phyloP scores from a whole-genome alignment of 2,329 filamentous ascomycete genomes.

The Paraphaeosphaeria sporulosa region DNA sequence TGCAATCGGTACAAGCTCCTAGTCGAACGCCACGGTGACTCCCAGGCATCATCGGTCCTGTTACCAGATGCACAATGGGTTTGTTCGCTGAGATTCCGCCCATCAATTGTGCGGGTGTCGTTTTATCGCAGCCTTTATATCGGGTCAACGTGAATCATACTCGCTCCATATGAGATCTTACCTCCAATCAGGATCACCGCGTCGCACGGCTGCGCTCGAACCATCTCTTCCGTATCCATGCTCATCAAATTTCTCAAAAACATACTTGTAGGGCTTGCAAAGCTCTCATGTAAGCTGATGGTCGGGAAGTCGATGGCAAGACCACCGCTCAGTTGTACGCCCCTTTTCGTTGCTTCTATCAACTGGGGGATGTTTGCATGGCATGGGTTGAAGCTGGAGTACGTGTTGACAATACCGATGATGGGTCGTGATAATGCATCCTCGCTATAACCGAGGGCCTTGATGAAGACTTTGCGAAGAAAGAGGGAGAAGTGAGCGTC shows the following conservation, averaged over 20 bases:
- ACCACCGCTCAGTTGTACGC: slow-evolving; percentile 71
- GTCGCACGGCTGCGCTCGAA: slow-evolving; percentile 74
- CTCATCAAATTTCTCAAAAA: slow-evolving; percentile 77
- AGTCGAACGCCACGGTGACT: slow-evolving; percentile 69
- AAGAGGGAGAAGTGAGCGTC: slow-evolving; percentile 79
- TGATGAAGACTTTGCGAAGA: slow-evolving; percentile 79
- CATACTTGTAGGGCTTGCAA: slow-evolving; percentile 77
- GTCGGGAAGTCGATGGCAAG: slow-evolving; percentile 77
- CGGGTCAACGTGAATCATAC: not conserved
- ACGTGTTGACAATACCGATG: slow-evolving; percentile 77
- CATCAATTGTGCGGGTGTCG: slow-evolving; percentile 77
- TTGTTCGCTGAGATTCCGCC: slow-evolving; percentile 78
- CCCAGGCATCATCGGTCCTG: slow-evolving; percentile 78
- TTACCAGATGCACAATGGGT: slow-evolving; percentile 72
- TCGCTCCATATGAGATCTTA: slow-evolving; percentile 30
- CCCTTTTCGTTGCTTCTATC: slow-evolving; percentile 73
- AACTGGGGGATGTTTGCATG: slow-evolving; percentile 76
- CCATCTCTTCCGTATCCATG: slow-evolving; percentile 84
- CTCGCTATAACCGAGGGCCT: slow-evolving; percentile 76
- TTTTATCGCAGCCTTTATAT: slow-evolving; percentile 75
- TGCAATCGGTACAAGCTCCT: slow-evolving; percentile 77
- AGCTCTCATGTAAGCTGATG: slow-evolving; percentile 74
- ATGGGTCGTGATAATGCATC: slow-evolving; percentile 74
- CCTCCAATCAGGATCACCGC: slow-evolving; percentile 73
- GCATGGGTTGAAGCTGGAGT: slow-evolving; percentile 76